Percentiles rank a stretch among this genome's conserved stretches.
Conservation (phyloP, 2,329 filamentous ascomycete species). For the Onygenales sp. region DNA sequence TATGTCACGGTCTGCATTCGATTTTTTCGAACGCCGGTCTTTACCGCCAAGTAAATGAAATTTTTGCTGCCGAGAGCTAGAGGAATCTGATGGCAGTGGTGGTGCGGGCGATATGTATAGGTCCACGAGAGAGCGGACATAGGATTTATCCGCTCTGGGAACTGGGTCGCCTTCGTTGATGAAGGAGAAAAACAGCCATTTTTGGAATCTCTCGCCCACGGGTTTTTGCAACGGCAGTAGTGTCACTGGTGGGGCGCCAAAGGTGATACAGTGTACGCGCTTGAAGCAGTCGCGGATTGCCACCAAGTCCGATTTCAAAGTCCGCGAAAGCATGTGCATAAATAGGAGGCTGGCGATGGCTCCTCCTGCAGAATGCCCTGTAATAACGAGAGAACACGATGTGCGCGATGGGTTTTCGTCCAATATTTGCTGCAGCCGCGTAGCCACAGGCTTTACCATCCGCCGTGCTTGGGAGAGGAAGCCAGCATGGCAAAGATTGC, state of each 20-base stretch:
- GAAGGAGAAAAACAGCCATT: conserved; percentile 68
- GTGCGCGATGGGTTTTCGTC: conserved; percentile 60
- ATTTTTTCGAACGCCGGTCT: not conserved
- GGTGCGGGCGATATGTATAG: conserved; percentile 57
- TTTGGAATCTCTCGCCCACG: conserved; percentile 39
- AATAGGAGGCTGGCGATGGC: conserved; percentile 74
- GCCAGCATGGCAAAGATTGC: conserved; percentile 70
- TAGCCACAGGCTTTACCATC: conserved; percentile 65
- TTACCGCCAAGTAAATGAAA: conserved; percentile 6
- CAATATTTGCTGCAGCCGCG: conserved; percentile 58
- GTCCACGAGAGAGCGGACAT: conserved; percentile 62
- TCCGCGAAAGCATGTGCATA: conserved; percentile 62
- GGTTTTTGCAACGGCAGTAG: conserved; percentile 59
- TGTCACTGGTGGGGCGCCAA: conserved; percentile 72
- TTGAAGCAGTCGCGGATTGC: conserved; percentile 61
- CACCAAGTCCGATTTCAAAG: conserved; percentile 58
- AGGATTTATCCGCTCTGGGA: conserved; percentile 63
- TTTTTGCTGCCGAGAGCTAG: not conserved
- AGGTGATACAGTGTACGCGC: conserved; percentile 73
- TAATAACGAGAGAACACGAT: conserved; percentile 65
- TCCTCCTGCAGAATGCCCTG: conserved; percentile 77
- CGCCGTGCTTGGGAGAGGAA: conserved; percentile 67
- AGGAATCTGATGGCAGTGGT: conserved; percentile 7
- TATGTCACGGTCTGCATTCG: not conserved
- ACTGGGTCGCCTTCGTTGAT: conserved; percentile 84